These are phyloP conservation scores for Oxytropis ochrocephala DNA, from an alignment of 306 rosid genomes.

Conservation along the genomic window DNA sequence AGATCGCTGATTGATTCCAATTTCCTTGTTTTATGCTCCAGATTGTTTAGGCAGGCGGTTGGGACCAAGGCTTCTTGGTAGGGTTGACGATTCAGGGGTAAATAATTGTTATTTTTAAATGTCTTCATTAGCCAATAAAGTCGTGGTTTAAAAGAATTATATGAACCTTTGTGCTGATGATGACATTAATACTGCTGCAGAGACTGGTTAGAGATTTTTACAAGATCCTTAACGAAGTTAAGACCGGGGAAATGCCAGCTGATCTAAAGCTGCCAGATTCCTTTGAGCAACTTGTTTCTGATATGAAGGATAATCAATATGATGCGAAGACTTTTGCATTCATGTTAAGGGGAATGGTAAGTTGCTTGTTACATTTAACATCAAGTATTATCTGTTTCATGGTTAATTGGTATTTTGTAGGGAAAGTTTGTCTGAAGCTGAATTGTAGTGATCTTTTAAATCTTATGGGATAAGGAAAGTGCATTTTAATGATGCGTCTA, in stretches of 20 bases:
- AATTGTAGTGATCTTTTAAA: neutral
- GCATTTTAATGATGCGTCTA: neutral
- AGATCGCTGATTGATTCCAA: constrained; percentile 21
- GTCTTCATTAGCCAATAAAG: neutral
- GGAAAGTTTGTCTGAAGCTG: constrained; percentile 6
- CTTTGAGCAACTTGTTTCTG: constrained; percentile 73
- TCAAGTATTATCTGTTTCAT: neutral
- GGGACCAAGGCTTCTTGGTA: constrained; percentile 94
- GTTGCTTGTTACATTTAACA: constrained; percentile 20
- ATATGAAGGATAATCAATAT: constrained; percentile 76
- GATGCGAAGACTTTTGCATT: constrained; percentile 83
- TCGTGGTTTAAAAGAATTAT: constrained; percentile 7
- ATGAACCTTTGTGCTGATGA: constrained; percentile 23
- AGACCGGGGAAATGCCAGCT: constrained; percentile 70
- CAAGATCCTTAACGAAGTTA: constrained; percentile 83
- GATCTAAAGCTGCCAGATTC: constrained; percentile 77
- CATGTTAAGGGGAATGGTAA: constrained; percentile 86
- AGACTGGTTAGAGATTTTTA: constrained; percentile 81
- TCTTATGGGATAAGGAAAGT: neutral
- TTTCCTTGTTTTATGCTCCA: constrained; percentile 42
- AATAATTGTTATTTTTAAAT: constrained; percentile 16
- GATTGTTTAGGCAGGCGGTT: constrained; percentile 98
- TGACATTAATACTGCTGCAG: constrained; percentile 44
- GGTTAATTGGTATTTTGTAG: constrained; percentile 10
- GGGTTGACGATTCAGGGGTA: constrained; percentile 98